Evolutionary conservation across 2,329 filamentous ascomycete species (phyloP).

Genomic region (Pseudogymnoascus sp.): DNA sequence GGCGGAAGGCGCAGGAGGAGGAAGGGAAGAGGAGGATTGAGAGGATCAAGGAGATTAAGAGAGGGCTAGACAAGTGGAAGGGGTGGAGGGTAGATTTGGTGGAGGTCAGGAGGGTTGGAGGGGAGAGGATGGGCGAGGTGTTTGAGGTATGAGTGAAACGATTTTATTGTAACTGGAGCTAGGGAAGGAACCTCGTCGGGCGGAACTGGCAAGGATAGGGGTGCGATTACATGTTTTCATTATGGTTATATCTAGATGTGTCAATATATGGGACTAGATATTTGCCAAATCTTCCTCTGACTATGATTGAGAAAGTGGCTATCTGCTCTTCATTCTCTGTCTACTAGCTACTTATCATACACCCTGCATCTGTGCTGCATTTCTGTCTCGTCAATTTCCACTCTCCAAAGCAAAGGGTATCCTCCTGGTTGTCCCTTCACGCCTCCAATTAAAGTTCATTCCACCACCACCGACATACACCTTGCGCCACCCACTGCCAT

Average conservation of each 20-base stretch:
- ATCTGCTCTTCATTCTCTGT: not conserved
- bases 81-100: constrained; percentile 60
- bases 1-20: constrained; percentile 54
- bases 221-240: constrained; percentile 3
- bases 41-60: constrained; percentile 56
- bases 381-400: not conserved
- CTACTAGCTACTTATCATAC: constrained; percentile 1
- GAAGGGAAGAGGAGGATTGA: constrained; percentile 52
- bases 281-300: not conserved
- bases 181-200: not conserved
- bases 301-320: not conserved
- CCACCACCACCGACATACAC: not conserved
- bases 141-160: constrained; percentile 47
- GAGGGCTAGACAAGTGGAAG: constrained; percentile 57
- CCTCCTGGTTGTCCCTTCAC: not conserved
- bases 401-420: not conserved
- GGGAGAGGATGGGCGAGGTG: constrained; percentile 53
- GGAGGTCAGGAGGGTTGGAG: constrained; percentile 41
- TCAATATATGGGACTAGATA: not conserved
- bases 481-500: not conserved
- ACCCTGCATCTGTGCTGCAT: not conserved
- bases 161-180: not conserved
- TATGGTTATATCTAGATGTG: not conserved
- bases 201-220: not conserved
- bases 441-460: not conserved